Evolutionary conservation across 1,284 basidiomycete species (phyloP).

Genomic region (Peniophora sp.): DNA sequence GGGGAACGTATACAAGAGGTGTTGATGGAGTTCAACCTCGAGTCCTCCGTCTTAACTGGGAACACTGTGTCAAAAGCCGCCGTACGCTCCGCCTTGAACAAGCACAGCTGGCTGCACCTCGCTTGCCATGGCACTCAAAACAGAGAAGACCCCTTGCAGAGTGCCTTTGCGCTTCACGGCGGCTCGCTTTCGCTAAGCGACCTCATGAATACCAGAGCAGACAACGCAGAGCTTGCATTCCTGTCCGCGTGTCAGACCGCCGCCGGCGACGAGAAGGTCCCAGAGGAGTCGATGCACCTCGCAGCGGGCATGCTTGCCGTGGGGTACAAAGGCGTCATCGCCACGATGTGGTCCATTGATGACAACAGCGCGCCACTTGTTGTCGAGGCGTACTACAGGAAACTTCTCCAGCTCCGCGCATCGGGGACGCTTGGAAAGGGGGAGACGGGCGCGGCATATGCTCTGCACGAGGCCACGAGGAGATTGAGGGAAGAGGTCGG

Average conservation of each 20-base stretch:
- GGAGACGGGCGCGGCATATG: background rate
- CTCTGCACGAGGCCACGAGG: conserved; percentile 1
- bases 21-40: background rate
- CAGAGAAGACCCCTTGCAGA: background rate
- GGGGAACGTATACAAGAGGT: background rate
- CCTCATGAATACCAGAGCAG: background rate
- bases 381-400: conserved; percentile 9
- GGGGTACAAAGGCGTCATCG: conserved; percentile 15
- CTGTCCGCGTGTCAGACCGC: conserved; percentile 20
- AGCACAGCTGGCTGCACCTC: background rate
- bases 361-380: conserved; percentile 9
- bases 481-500: background rate
- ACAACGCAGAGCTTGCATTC: conserved; percentile 10
- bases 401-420: background rate
- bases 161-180: conserved; percentile 1
- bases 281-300: conserved; percentile 18
- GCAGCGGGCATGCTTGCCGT: conserved; percentile 17
- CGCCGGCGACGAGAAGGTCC: conserved; percentile 11
- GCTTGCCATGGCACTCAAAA: conserved; percentile 3
- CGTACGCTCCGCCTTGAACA: background rate
- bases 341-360: conserved; percentile 18
- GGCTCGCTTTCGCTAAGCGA: background rate
- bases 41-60: background rate
- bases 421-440: background rate
- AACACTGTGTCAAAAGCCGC: background rate